Evolutionary conservation across 75 land plant genomes (phyloP), one percentile per base, ranked within the genome.

Genomic region (Pseudotsuga menziesii): DNA sequence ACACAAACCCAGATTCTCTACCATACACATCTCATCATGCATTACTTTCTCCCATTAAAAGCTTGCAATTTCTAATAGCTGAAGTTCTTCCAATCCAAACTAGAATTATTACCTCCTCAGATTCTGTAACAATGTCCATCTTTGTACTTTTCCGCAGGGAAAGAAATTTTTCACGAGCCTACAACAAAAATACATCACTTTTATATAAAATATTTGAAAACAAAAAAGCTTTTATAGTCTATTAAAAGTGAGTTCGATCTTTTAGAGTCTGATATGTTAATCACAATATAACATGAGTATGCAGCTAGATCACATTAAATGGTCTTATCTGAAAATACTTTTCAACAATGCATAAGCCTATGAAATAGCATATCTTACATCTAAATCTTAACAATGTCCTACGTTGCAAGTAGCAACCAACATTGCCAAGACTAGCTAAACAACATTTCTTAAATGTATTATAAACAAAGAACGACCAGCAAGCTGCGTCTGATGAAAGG

Each of bases 121-220:
- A 73, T 32, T 86, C 84, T 67, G 80, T 75, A 23, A 94, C 94
- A 57, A 97, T 76, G 80, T 97, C 96, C 76, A 77, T 67, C 69
- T 89, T 92, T 60, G 98, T 90, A 66, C 98, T 88, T 78, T 91
- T 97, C 76, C 87, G 86, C 77, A 97, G 74, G 54, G 98, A 86
- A 26, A 95, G 79, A 80, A 84, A 97, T 78, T 95, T 97, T 66
- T 94, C 99, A 57, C 99, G 92, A 76, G 93, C 94, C 97, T 93
- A 87, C 32, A 78, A 23, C 72, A 75, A 58, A 60, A 19, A 56
- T 3, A 7, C n/a, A n/a, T 8, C 72, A n/a, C n/a, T 69, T 39
- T 5, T 64, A 35, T 64, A 16, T 32, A 35, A 64, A 64, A 69
- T 69, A 16, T n/a, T 20, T 20, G 72, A 69, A 35, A 69, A 22